These are phyloP conservation scores for Zymoseptoria brevis DNA, from an alignment of 2,329 filamentous ascomycete genomes.

Conservation along the genomic window DNA sequence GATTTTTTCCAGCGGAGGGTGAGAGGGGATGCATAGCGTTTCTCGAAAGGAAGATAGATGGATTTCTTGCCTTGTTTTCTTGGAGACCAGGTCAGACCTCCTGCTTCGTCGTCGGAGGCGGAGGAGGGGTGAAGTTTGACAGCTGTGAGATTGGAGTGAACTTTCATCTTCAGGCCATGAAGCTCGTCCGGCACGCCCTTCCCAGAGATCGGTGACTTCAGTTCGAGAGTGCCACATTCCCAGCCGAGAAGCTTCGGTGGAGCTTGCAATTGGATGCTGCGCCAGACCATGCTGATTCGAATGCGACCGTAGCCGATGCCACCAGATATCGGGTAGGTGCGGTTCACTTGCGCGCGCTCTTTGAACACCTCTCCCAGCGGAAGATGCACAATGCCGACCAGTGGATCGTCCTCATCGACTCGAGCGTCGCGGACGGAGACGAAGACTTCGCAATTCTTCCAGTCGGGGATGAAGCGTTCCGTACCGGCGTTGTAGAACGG, in stretches of 20 bases:
- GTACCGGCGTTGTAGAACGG: slow-evolving; percentile 73
- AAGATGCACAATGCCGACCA: slow-evolving; percentile 63
- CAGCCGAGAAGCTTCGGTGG: slow-evolving; percentile 56
- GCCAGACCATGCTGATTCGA: slow-evolving; percentile 64
- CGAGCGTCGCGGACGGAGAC: slow-evolving; percentile 60
- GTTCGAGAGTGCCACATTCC: slow-evolving; percentile 63
- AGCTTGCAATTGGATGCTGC: slow-evolving; percentile 57
- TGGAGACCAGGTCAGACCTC: slow-evolving; percentile 45
- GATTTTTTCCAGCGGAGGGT: slow-evolving; percentile 51
- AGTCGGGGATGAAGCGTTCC: slow-evolving; percentile 64
- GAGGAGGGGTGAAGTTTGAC: slow-evolving; percentile 49
- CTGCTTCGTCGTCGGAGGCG: slow-evolving; percentile 5
- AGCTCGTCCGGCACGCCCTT: slow-evolving; percentile 45
- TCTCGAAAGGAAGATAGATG: slow-evolving; percentile 50
- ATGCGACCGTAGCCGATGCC: slow-evolving; percentile 65
- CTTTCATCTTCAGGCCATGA: slow-evolving; percentile 45
- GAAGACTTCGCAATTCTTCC: slow-evolving; percentile 58
- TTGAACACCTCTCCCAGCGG: slow-evolving; percentile 55
- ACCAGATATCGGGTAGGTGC: slow-evolving; percentile 59
- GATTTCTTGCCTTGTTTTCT: slow-evolving; percentile 35
- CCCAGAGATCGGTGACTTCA: slow-evolving; percentile 46
- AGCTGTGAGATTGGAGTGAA: slow-evolving; percentile 50
- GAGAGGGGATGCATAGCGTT: slow-evolving; percentile 52
- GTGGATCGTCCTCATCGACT: slow-evolving; percentile 59
- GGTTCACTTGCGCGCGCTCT: slow-evolving; percentile 56